phyloP scores from a whole-genome alignment of 306 rosid genomes.

The Senna tora region DNA sequence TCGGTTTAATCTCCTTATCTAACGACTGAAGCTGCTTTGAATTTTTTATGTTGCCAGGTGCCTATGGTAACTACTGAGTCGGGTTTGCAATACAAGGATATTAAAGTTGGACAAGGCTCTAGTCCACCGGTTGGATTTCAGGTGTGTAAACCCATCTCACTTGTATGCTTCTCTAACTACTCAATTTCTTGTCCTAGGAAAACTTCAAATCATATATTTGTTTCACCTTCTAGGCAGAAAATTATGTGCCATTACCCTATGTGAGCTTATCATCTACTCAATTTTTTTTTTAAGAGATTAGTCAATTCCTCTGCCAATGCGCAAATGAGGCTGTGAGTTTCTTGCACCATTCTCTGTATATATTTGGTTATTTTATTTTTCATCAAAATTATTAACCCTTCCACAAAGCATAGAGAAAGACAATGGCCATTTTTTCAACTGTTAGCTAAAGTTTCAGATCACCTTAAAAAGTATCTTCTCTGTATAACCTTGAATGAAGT shows the following conservation, averaged over 20 bases:
- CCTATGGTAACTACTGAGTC: conserved; percentile 86
- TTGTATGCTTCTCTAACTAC: conserved; percentile 19
- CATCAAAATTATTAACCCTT: conserved; percentile 8
- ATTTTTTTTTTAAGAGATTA: conserved; percentile 3
- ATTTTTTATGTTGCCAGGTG: conserved; percentile 55
- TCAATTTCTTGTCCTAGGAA: conserved; percentile 9
- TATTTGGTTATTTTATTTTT: background rate
- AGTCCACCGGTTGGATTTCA: conserved; percentile 94
- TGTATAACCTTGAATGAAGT: conserved; percentile 15
- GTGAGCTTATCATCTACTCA: conserved; percentile 1
- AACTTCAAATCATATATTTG: background rate
- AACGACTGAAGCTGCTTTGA: conserved; percentile 26
- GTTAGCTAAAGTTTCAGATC: conserved; percentile 16
- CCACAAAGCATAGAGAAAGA: background rate
- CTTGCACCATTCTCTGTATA: background rate
- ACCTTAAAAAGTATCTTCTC: conserved; percentile 9
- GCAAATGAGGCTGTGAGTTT: background rate
- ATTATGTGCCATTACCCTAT: background rate
- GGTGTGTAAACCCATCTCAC: conserved; percentile 55
- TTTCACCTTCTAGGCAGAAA: conserved; percentile 7
- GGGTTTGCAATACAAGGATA: conserved; percentile 93
- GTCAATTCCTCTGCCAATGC: conserved; percentile 7
- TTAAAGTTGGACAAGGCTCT: conserved; percentile 85
- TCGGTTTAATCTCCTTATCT: conserved; percentile 34
- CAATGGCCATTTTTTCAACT: conserved; percentile 3